Base-by-base conservation (phyloP, 208 protist genomes). In the Lotmaria passim region DNA sequence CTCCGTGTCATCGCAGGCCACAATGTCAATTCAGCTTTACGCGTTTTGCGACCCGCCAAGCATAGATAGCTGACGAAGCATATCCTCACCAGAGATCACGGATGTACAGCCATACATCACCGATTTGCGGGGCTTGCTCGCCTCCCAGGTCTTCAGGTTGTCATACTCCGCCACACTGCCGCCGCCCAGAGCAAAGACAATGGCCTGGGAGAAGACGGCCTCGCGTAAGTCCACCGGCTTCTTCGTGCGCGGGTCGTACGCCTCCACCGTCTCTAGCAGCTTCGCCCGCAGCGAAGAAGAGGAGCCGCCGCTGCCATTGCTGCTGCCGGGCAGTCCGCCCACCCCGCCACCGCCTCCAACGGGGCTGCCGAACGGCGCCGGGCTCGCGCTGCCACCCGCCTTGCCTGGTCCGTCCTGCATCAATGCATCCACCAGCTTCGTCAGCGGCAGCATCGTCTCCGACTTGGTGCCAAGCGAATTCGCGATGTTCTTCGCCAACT, bases 41-140 rank as follows among this genome's bases (percentile, higher is more conserved):
- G 47, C 17, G 43, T 33, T 67, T 38, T 79, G 71, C 1, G 63
- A 23, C 12, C 12, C 69, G 14, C 92, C 92, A 12, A 97, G 71
- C 2, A 66, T 34, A 3, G 85, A 57, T 12, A 97, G 75, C 65
- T 97, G 85, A 8, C 75, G 65, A 15, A 97, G 79, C 44, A 94
- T 83, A 62, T 94, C 86, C 60, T 89, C 87, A 7, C 93, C 93
- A 14, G 87, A 87, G 6, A 87, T 62, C 33, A 97, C 43, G 0
- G 85, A 79, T 19, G 93, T 96, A 73, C 90, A 93, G 43, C 93
- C 93, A 79, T 97, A 97, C 55, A 77, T 89, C 21, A 97, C 90
- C 7, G 85, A 78, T 72, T 96, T 96, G 21, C 81, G 68, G 24
- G 76, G 82, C 57, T 84, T 87, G 39, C 63, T 67, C 8, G 85